Evolutionary conservation across 2,329 filamentous ascomycete genomes (phyloP), one percentile per base, ranked within the genome.

Genomic region (Penicillium paneum): DNA sequence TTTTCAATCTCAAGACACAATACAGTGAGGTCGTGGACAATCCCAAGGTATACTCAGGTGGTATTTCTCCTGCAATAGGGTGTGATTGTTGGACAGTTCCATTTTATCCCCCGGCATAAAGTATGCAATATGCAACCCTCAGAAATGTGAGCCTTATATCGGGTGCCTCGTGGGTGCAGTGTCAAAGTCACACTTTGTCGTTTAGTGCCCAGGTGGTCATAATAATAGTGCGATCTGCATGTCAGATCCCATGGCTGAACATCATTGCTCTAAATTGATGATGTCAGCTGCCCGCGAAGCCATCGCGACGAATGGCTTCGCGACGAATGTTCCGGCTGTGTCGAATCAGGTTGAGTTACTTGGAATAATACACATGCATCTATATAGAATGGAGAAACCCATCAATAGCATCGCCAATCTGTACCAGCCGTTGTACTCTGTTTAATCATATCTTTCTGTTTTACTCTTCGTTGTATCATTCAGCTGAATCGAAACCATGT

Each of bases 51-150:
- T 4, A 32, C 29, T 34, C 42, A 21, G 26, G 45, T 54, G 31
- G 51, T 8, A 43, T n/a, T 44, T n/a, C 7, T 15, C 7, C 17
- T 35, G 26, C 17, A 10, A 28, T 24, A 44, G 26, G 26, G 39
- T 44, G 19, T 15, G 19, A 39, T 50, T 15, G 29, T 39, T 28
- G 5, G 17, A 10, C 35, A 6, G 12, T 28, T 26, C 5, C 38
- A 19, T 21, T 42, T 54, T 54, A 39, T 24, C 52, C 46, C 34
- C 46, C 46, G 52, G 46, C 10, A 19, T 31, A 35, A 32, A 35
- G 46, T 50, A 44, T 54, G 46, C 39, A 21, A 21, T 54, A 39
- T 44, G 39, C 46, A 50, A 28, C 39, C 32, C 28, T 8, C 26
- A 44, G 28, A 26, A 54, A 44, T 54, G 46, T 44, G 28, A 19